These are phyloP conservation scores for Debaryomyces hansenii DNA, from an alignment of 805 yeast genomes.

Conservation along the genomic window DNA sequence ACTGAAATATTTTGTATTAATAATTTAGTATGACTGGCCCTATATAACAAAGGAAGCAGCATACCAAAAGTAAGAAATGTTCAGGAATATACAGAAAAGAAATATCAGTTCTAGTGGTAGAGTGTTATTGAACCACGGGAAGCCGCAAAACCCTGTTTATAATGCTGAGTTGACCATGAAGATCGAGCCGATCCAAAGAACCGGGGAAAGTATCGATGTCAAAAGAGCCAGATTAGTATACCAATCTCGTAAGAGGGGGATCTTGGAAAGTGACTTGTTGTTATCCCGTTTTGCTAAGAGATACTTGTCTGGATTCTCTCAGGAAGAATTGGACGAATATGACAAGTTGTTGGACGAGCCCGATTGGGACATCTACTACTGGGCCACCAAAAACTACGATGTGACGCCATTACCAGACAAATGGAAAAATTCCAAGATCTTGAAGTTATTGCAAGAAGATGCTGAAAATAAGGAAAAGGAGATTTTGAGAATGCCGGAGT, in stretches of 20 bases:
- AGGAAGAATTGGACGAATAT: slow-evolving; percentile 74
- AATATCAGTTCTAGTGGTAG: slow-evolving; percentile 1
- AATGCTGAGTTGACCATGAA: slow-evolving; percentile 39
- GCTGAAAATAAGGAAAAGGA: slow-evolving; percentile 71
- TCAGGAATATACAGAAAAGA: slow-evolving; percentile 1
- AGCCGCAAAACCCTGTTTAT: slow-evolving; percentile 41
- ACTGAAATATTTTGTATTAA: too few relatives aligned
- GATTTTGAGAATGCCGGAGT: slow-evolving; percentile 82
- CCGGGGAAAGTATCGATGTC: slow-evolving; percentile 67
- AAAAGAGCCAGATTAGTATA: slow-evolving; percentile 87
- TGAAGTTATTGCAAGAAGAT: slow-evolving; percentile 66
- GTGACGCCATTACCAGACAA: slow-evolving; percentile 85
- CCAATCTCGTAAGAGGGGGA: slow-evolving; percentile 94
- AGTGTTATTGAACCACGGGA: slow-evolving; percentile 36
- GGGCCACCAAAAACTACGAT: slow-evolving; percentile 87
- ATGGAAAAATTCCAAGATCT: slow-evolving; percentile 71
- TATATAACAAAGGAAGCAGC: too few relatives aligned
- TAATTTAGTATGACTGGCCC: too few relatives aligned
- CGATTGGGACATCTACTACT: slow-evolving; percentile 99
- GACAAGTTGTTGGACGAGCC: slow-evolving; percentile 84
- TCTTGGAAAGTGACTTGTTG: slow-evolving; percentile 86
- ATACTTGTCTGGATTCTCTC: slow-evolving; percentile 57
- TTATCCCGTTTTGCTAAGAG: slow-evolving; percentile 83
- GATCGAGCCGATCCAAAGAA: slow-evolving; percentile 77
- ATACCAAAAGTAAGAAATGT: background rate